Percentiles rank a stretch among this genome's conserved stretches.
Conservation (phyloP, 2,329 filamentous ascomycete genomes). For the Ophiosphaerella herpotricha region DNA sequence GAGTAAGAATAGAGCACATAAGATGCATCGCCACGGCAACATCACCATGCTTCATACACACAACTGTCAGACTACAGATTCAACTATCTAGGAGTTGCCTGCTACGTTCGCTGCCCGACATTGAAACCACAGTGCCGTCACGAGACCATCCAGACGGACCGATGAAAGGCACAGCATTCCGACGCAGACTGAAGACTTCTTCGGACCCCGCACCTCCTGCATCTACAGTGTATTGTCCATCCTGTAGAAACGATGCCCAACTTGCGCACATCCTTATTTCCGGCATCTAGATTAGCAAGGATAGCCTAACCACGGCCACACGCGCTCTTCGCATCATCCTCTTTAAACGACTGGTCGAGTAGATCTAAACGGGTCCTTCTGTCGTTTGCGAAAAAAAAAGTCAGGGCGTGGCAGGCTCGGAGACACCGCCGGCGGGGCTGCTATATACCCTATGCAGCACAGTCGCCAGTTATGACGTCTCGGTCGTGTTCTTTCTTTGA, state of each 20-base stretch:
- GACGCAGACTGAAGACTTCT: too few relatives aligned
- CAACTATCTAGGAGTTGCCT: not conserved
- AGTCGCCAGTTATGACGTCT: too few relatives aligned
- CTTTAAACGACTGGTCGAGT: not conserved
- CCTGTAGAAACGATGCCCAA: not conserved
- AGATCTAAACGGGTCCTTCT: not conserved
- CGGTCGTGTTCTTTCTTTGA: too few relatives aligned
- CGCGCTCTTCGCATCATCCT: not conserved
- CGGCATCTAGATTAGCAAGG: not conserved
- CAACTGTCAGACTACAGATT: not conserved
- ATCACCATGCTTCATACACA: too few relatives aligned
- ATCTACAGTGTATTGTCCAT: too few relatives aligned
- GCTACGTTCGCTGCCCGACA: too few relatives aligned
- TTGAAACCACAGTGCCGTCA: too few relatives aligned
- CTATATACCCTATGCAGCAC: too few relatives aligned
- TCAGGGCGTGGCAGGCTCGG: not conserved
- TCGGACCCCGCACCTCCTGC: too few relatives aligned
- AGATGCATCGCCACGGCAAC: too few relatives aligned
- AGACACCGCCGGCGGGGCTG: not conserved
- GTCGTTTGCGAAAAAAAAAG: not conserved
- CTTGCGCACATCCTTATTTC: slow-evolving; percentile 2
- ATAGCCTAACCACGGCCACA: not conserved
- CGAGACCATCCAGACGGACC: too few relatives aligned
- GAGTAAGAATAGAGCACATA: not conserved
- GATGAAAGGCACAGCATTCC: too few relatives aligned